Base-by-base conservation (phyloP, 2,329 filamentous ascomycete species). In the Chaetomium globosum region DNA sequence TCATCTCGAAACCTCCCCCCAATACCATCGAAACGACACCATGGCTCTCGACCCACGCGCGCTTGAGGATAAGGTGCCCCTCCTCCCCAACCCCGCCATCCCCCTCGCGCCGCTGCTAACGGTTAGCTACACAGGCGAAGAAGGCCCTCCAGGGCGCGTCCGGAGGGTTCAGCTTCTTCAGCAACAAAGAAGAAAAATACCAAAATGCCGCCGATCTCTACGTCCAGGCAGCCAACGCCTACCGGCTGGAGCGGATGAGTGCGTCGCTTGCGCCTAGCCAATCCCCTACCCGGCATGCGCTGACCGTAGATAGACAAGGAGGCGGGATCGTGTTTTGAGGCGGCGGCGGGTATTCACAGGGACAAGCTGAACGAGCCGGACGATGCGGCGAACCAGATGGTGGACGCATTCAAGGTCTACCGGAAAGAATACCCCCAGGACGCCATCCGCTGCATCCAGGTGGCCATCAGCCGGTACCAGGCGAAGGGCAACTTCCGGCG, bases 361-460 rank as follows among this genome's bases (percentile, higher is more conserved):
- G 84, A 88, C 70, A 89, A 93, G 73, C 85, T 98, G 59, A 96
- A 93, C 75, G 93, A 98, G 75, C 91, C 90, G 51, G 92, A 96
- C 76, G 95, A 98, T 75, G 92, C 93, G 56, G 93, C 94, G 69
- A 96, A 96, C 79, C 89, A 90, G 56, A 82, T 93, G 67, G 87
- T 89, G 73, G 93, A 98, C 77, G 95, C 95, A 60, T 98, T 93
- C 85, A 97, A 98, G 82, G 90, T 92, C 66, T 98, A 97, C 81
- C 86, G 89, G 73, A 96, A 93, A 79, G 88, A 90, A 61, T 88
- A 91, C 73, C 93, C 93, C 23, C 84, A 92, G 75, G 89, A 94
- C 73, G 94, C 93, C 19, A 91, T 90, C 52, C 83, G 91, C 67
- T 93, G 91, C 74, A 81, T 97, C 63, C 87, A 92, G 69, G 81